Percentiles rank a stretch among this genome's conserved stretches.
Conservation (phyloP, 176 grass and related monocot genomes). For the Oropetium thomaeum region DNA sequence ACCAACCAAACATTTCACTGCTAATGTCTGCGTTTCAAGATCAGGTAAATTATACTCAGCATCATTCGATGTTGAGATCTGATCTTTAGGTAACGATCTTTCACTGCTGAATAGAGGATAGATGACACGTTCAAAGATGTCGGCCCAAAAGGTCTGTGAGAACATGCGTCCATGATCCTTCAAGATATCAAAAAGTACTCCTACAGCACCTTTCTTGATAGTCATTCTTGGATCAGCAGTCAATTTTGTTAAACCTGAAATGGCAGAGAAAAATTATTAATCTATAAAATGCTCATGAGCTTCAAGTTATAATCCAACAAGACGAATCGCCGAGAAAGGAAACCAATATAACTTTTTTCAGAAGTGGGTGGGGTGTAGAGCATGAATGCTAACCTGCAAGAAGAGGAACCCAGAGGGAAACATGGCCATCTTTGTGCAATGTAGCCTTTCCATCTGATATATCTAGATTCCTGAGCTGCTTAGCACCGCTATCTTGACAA, state of each 20-base stretch:
- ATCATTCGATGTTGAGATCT: slow-evolving; percentile 32
- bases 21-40: slow-evolving; percentile 68
- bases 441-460: slow-evolving; percentile 49
- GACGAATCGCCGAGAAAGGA: neutral
- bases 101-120: slow-evolving; percentile 76
- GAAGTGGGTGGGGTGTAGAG: neutral
- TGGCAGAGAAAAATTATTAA: neutral
- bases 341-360: slow-evolving; percentile 13
- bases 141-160: slow-evolving; percentile 63
- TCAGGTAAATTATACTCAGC: slow-evolving; percentile 52
- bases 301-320: slow-evolving; percentile 23
- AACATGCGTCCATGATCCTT: slow-evolving; percentile 91
- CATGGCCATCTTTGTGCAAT: slow-evolving; percentile 65
- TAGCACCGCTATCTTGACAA: slow-evolving; percentile 52
- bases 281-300: neutral
- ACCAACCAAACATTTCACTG: slow-evolving; percentile 78
- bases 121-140: slow-evolving; percentile 69
- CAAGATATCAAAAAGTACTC: slow-evolving; percentile 97
- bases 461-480: slow-evolving; percentile 38
- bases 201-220: slow-evolving; percentile 78
- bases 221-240: slow-evolving; percentile 79
- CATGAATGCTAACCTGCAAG: slow-evolving; percentile 47
- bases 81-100: slow-evolving; percentile 29
- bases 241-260: slow-evolving; percentile 88
- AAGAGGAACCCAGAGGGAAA: slow-evolving; percentile 81